Base-by-base conservation (phyloP, 2,329 filamentous ascomycete species). In the Penicillium sp. region DNA sequence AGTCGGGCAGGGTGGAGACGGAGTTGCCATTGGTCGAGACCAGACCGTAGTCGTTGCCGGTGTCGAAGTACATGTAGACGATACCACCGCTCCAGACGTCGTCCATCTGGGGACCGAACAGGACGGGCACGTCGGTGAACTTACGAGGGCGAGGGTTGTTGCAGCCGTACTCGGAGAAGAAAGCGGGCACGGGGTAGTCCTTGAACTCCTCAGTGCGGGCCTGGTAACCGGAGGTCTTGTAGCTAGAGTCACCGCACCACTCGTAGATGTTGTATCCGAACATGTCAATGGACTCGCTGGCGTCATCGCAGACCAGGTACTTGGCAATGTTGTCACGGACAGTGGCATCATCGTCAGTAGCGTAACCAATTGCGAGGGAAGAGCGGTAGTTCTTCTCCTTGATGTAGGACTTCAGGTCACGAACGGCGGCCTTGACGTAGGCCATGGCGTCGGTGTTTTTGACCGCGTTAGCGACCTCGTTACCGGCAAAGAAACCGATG, bases 191-290 rank as follows among this genome's bases (percentile, higher is more conserved):
- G 8, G 88, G 89, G 80, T 93, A 98, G 68, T 86, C 82, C 52
- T 78, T 71, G 77, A 96, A 98, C 75, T 96, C 92, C 58, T 88
- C 72, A 61, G 90, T 90, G 70, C 92, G 87, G 49, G 83, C 79
- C 57, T 86, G 78, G 75, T 91, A 98, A 47, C 89, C 89, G 3
- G 93, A 96, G 52, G 78, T 67, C 31, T 78, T 66, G 76, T 87
- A 93, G 64, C 78, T 82, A 66, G 88, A 95, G 61, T 91, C 72
- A 61, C 92, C 93, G 71, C 93, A 98, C 93, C 93, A 98, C 46
- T 91, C 95, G 81, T 98, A 98, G 76, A 97, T 95, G 80, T 98
- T 98, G 86, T 97, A 97, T 52, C 93, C 93, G 88, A 91, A 98
- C 79, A 95, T 97, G 74, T 98, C 93, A 59, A 97, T 95, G 53